phyloP scores from a whole-genome alignment of 208 protist genomes.

The Leishmania guyanensis region DNA sequence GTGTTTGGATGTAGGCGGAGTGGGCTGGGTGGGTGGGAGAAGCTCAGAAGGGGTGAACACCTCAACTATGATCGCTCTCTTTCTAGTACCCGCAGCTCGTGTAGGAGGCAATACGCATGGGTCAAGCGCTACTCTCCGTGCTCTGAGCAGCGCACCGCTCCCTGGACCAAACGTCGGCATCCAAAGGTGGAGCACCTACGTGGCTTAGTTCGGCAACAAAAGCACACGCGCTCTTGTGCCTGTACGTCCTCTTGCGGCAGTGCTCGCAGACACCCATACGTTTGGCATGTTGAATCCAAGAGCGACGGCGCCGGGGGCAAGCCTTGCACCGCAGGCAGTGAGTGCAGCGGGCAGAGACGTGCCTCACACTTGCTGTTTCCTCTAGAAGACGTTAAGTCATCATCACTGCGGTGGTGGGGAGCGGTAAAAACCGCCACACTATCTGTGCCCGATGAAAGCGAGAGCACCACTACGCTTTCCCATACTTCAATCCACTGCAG shows the following conservation, averaged over 20 bases:
- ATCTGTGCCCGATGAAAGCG: not conserved
- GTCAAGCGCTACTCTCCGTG: not conserved
- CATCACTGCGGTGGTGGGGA: not conserved
- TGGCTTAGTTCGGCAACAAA: conserved; percentile 14
- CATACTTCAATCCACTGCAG: not conserved
- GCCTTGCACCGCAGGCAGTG: not conserved
- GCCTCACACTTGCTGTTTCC: not conserved
- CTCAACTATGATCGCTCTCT: no score
- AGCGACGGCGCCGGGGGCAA: not conserved
- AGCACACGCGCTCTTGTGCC: conserved; percentile 2
- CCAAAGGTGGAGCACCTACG: conserved; percentile 25
- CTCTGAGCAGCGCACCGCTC: conserved; percentile 8
- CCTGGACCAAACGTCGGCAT: conserved; percentile 16
- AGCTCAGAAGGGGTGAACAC: not conserved
- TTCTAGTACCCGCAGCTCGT: not conserved
- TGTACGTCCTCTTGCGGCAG: not conserved
- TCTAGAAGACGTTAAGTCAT: not conserved
- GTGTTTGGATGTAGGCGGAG: not conserved
- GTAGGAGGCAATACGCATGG: not conserved
- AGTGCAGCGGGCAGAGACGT: not conserved
- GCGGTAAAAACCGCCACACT: not conserved
- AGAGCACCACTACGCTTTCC: not conserved
- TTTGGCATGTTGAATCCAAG: conserved; percentile 4
- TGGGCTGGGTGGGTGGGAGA: not conserved
- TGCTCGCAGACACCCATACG: conserved; percentile 19